phyloP scores from a whole-genome alignment of 1,284 basidiomycete species.

The Cerrena zonata region DNA sequence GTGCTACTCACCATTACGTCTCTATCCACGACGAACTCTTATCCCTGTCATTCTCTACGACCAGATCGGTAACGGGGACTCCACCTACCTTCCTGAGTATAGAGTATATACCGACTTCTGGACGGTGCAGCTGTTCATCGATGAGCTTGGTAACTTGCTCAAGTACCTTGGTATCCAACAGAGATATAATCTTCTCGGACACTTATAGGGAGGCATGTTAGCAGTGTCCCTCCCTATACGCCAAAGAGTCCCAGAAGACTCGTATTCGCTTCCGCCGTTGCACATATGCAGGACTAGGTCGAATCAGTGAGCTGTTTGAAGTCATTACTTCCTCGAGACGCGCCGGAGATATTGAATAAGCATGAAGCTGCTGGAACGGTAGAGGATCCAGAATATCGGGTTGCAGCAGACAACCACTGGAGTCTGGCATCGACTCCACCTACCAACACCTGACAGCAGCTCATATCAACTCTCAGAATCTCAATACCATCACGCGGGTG shows the following conservation, averaged over 20 bases:
- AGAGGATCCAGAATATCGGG: constrained; percentile 39
- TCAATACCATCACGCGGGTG: too few species aligned
- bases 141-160: constrained; percentile 44
- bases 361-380: too few species aligned
- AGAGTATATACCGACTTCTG: constrained; percentile 34
- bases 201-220: constrained; percentile 52
- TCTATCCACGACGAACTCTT: too few species aligned
- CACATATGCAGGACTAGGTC: constrained; percentile 28
- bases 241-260: constrained; percentile 38
- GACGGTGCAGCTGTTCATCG: constrained; percentile 43
- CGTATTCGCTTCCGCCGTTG: constrained; percentile 31
- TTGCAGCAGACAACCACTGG: too few species aligned
- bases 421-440: too few species aligned
- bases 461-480: too few species aligned
- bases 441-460: too few species aligned
- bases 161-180: constrained; percentile 31
- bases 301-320: constrained; percentile 26
- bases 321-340: constrained; percentile 34
- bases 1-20: constrained; percentile 36
- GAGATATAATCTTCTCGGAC: constrained; percentile 39
- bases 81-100: constrained; percentile 36
- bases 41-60: constrained; percentile 46
- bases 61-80: constrained; percentile 40
- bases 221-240: constrained; percentile 27
- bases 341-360: constrained; percentile 38